phyloP scores from a whole-genome alignment of 2,329 filamentous ascomycete genomes.

The Diaporthe vaccinii region DNA sequence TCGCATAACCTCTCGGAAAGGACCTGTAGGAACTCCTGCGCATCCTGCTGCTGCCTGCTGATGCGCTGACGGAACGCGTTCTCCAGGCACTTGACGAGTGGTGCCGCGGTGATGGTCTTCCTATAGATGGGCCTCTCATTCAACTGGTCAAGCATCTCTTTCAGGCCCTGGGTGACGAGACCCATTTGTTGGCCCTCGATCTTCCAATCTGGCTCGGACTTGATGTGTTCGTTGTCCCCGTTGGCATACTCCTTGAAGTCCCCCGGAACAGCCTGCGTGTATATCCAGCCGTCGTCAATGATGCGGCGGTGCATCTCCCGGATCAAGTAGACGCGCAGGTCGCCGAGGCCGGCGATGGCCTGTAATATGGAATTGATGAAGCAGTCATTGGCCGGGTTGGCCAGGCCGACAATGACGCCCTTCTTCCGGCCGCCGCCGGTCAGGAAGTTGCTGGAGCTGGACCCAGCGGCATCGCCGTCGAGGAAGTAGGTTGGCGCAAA shows the following conservation, averaged over 20 bases:
- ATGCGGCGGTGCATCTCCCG: constrained; percentile 87
- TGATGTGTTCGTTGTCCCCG: constrained; percentile 47
- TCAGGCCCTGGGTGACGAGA: constrained; percentile 86
- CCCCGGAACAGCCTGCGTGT: constrained; percentile 71
- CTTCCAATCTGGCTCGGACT: constrained; percentile 66
- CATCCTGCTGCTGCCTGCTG: constrained; percentile 95
- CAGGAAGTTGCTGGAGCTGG: constrained; percentile 48
- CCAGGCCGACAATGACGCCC: constrained; percentile 85
- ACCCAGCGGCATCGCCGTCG: constrained; percentile 79
- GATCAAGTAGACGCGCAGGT: constrained; percentile 92
- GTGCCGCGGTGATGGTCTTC: constrained; percentile 91
- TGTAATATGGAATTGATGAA: constrained; percentile 98
- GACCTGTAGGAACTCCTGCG: constrained; percentile 96
- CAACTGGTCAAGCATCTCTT: constrained; percentile 90
- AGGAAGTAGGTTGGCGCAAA: constrained; percentile 98
- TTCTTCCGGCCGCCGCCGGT: constrained; percentile 72
- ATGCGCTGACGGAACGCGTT: constrained; percentile 90
- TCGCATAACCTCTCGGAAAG: constrained; percentile 93
- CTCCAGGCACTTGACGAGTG: constrained; percentile 87
- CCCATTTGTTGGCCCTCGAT: constrained; percentile 81
- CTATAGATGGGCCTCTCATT: constrained; percentile 95
- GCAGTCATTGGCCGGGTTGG: constrained; percentile 94
- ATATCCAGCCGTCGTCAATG: constrained; percentile 83
- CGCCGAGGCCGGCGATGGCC: constrained; percentile 88
- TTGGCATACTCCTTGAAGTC: constrained; percentile 43